phyloP scores from a whole-genome alignment of 2,329 filamentous ascomycete species.

The Diaporthe nobilis region DNA sequence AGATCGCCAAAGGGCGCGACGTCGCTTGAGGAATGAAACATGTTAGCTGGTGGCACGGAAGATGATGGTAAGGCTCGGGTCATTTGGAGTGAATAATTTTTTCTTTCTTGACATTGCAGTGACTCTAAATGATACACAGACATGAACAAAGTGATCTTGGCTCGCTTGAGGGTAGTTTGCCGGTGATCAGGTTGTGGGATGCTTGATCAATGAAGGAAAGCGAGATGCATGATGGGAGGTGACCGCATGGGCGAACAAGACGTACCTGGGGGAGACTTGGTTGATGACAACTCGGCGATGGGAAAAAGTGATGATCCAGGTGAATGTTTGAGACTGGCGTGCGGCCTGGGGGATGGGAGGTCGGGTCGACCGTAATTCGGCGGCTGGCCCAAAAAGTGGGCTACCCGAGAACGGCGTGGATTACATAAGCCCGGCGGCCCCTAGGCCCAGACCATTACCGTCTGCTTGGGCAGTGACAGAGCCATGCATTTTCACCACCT shows the following conservation, averaged over 20 bases:
- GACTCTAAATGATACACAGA: conserved; percentile 31
- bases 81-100: conserved; percentile 9
- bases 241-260: conserved; percentile 25
- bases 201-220: conserved; percentile 8
- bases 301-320: conserved; percentile 42
- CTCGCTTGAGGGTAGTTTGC: conserved; percentile 6
- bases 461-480: background rate
- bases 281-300: conserved; percentile 37
- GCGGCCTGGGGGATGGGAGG: conserved; percentile 22
- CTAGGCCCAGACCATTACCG: background rate
- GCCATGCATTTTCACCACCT: background rate
- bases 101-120: conserved; percentile 22
- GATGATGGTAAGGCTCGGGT: background rate
- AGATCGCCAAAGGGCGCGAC: conserved; percentile 18
- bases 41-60: conserved; percentile 28
- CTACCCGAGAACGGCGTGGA: background rate
- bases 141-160: conserved; percentile 29
- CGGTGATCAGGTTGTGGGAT: conserved; percentile 17
- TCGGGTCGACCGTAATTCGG: conserved; percentile 29
- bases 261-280: conserved; percentile 38
- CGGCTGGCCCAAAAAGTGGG: conserved; percentile 27
- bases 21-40: conserved; percentile 26
- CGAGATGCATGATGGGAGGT: conserved; percentile 13
- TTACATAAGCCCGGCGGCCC: background rate
- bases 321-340: conserved; percentile 31